Evolutionary conservation across 1,284 basidiomycete genomes (phyloP), one percentile per base, ranked within the genome.

Genomic region (Kalmanozyma brasiliensis): DNA sequence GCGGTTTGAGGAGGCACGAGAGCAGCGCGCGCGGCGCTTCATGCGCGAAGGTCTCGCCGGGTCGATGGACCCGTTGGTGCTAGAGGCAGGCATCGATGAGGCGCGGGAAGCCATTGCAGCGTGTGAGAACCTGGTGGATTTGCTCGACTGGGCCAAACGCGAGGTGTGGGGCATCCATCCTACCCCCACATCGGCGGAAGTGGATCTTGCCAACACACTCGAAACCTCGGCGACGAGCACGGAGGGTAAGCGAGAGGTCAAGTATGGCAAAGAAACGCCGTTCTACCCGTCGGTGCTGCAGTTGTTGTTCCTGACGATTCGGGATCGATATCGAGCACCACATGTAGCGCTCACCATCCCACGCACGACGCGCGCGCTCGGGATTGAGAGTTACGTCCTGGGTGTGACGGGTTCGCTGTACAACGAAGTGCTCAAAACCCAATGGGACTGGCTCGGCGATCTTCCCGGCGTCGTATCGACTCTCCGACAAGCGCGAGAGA

Each of bases 241-340:
- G 7, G 26, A 29, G 26, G 26, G 26, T 11, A 29, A 29, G 26
- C 7, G 14, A 24, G 20, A 36, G 5, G 44, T 17, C 9, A 57
- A 45, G 22, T 77, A 61, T 47, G 76, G 77, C 14, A 52, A 66
- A 17, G 42, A 58, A 5, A 78, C 78, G 19, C 57, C 77, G 1
- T 79, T 64, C 52, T 80, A 74, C 34, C 55, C 77, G 3, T 69
- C 76, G 0, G 78, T 76, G 1, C 49, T 80, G 8, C 77, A 77
- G 8, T 63, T 73, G n/a, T 57, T 80, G 2, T 63, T 80, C 34
- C 29, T 73, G 20, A 59, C 71, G n/a, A 49, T 79, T 16, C 49
- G 78, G 2, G 72, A 80, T 53, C 60, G 69, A 1, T 71, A 78
- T 44, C 61, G 52, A 1, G 48, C 58, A 1, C 78, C 78, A 8